Evolutionary conservation across 2,329 filamentous ascomycete species (phyloP), one percentile per base, ranked within the genome.

Genomic region (Penicillium sp.): DNA sequence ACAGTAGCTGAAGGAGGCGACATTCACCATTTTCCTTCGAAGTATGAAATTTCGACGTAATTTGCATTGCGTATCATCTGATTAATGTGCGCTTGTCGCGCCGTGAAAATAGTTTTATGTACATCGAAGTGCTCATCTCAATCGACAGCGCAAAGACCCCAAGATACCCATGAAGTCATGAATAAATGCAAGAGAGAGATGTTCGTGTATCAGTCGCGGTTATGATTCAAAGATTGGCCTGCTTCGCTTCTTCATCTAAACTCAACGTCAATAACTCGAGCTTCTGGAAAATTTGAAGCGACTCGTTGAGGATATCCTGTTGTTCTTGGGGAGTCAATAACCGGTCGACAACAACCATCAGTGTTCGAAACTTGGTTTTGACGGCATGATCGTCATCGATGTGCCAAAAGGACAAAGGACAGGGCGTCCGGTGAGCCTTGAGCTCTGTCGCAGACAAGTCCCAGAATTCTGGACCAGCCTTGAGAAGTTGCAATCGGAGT

Each of bases 361-460:
- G 35, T 4, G 18, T 33, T 8, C 57, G 55, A 6, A 57, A 57
- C 12, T 43, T 50, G 12, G 8, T 27, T 22, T 57, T 53, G 7
- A 57, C 49, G 4, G 22, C 47, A 3, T 9, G 40, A 25, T 25
- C 45, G 31, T 55, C 47, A 23, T 57, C 55, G 15, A 60, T 46
- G 26, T 57, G 48, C 57, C 57, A 60, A 26, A 60, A 60, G 1
- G 57, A 60, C 14, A 60, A 45, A 7, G 57, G 57, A 25, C 48
- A 47, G 5, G 57, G 54, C 29, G 42, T 50, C n/a, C 53, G 44
- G 3, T 11, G 25, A 18, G 42, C 42, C 18, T 48, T 22, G 6
- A 60, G 8, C 22, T 60, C 57, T 18, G 29, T 33, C 12, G 29
- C 46, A 15, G 57, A 57, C n/a, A 60, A 42, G 4, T 53, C 57